Evolutionary conservation across 352 stramenopile species (phyloP), one percentile per base, ranked within the genome.

Genomic region (Plasmopara viticola): DNA sequence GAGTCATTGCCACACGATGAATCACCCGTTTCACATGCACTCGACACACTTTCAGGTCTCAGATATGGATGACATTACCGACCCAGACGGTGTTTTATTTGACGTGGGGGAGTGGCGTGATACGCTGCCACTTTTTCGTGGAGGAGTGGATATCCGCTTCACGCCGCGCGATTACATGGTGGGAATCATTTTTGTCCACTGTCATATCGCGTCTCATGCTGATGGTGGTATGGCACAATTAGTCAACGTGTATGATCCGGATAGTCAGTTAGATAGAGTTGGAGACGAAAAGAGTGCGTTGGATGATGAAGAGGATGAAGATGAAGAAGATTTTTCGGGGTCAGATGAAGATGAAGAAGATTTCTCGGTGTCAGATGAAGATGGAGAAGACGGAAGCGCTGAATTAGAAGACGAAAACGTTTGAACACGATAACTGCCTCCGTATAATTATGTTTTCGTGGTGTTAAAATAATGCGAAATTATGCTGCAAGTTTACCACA

Each of bases 1-100:
- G 17, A 58, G 39, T 52, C 55, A 67, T 48, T 89, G 78, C 59
- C 78, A 79, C 42, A 73, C 74, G 15, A 87, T 89, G 78, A 87
- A 70, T 28, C 78, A 89, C 41, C 78, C 78, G 41, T 91, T 89
- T 64, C 81, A 91, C 57, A 82, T 91, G 47, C 81, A 91, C 68
- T 66, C 66, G 34, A 81, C 74, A 37, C 81, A 89, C 56, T 88
- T 91, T 44, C 77, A 87, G 57, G 61, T 89, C 35, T 73, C 74
- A 15, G 60, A 49, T 30, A 67, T 78, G 44, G 68, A 74, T 25
- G 58, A 58, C 6, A 58, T 42, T 30, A 60, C 72, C 0, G 77
- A 87, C 44, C 72, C 76, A 4, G 67, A 86, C 45, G 66, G 69
- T 6, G 31, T 86, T 38, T 58, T 88, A 35, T 90, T 84, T 47